These are phyloP conservation scores for Penicillium ochrochloron DNA, from an alignment of 495 filamentous ascomycete species.

Conservation along the genomic window DNA sequence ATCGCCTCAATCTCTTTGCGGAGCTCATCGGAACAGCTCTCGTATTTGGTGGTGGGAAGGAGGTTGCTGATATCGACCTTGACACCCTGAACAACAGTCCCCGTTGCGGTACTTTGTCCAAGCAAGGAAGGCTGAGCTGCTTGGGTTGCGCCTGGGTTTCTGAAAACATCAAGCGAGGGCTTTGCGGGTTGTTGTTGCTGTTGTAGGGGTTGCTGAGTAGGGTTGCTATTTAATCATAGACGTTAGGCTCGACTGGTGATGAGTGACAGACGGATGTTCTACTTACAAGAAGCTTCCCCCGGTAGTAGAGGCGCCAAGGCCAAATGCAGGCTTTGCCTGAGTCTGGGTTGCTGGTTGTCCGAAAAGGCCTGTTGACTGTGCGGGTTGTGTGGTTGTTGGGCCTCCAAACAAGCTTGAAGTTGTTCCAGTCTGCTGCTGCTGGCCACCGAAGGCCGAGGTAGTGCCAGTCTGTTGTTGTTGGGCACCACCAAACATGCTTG, in stretches of 20 bases:
- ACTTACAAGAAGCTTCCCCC: constrained; percentile 58
- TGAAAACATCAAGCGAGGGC: constrained; percentile 48
- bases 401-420: constrained; percentile 52
- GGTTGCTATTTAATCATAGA: background rate
- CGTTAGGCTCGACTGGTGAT: background rate
- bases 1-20: constrained; percentile 74
- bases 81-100: constrained; percentile 64
- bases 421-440: constrained; percentile 31
- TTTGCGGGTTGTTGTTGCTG: constrained; percentile 46
- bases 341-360: constrained; percentile 42
- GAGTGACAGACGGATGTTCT: background rate
- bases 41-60: constrained; percentile 84
- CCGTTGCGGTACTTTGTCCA: constrained; percentile 47
- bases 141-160: constrained; percentile 34
- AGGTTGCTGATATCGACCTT: constrained; percentile 77
- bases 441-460: constrained; percentile 23
- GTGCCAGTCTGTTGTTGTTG: constrained; percentile 28
- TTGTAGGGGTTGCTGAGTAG: constrained; percentile 11
- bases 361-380: constrained; percentile 52
- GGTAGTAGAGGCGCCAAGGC: constrained; percentile 34
- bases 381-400: constrained; percentile 44
- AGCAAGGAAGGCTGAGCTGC: constrained; percentile 49
- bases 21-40: constrained; percentile 83
- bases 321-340: constrained; percentile 45
- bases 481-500: constrained; percentile 44